Base-by-base conservation (phyloP, 78 protist species). In the Diacronema lutheri region DNA sequence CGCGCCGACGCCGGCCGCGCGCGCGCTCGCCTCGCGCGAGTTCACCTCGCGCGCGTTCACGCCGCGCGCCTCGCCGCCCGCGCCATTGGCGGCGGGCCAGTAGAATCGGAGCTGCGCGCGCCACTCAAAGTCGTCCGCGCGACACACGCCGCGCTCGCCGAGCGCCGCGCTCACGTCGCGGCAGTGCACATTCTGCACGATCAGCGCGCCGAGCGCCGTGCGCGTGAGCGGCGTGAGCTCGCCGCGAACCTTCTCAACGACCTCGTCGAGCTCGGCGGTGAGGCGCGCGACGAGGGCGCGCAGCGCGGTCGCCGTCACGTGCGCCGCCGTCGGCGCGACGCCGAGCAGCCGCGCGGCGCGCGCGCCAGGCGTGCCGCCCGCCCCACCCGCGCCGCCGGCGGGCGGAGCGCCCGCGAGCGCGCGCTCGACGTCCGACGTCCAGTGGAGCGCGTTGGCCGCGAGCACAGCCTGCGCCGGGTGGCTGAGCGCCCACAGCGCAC, bases 71-170 rank as follows among this genome's bases (percentile, higher is more conserved):
- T n/a, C n/a, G n/a, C n/a, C 50, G 50, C 16, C 50, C 50, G 50
- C 50, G 50, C 50, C 16, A 3, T 44, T 7, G 50, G 3, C 50
- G 3, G 50, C 16, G 16, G 50, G 50, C 50, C 16, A 44, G 50
- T 72, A 2, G 80, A 11, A 72, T 4, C 60, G 57, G 29, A 55
- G 33, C 72, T 93, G 93, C 9, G 88, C 25, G 60, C 58, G 31
- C 95, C 95, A 93, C 40, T 77, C 83, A 71, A 90, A 93, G 62
- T 35, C 85, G 25, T 25, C n/a, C n/a, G 14, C 0, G 81, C 1
- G 0, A 1, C 20, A 80, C 86, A 21, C 66, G 10, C 35, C 26
- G 33, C 23, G 23, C 44, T 83, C 77, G 26, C 1, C 61, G 86
- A 89, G 62, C 40, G 6, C 23, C 23, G 16, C 65, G 31, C 64